These are phyloP conservation scores for Tolypocladium tundrense DNA, from an alignment of 2,329 filamentous ascomycete species.

Conservation along the genomic window DNA sequence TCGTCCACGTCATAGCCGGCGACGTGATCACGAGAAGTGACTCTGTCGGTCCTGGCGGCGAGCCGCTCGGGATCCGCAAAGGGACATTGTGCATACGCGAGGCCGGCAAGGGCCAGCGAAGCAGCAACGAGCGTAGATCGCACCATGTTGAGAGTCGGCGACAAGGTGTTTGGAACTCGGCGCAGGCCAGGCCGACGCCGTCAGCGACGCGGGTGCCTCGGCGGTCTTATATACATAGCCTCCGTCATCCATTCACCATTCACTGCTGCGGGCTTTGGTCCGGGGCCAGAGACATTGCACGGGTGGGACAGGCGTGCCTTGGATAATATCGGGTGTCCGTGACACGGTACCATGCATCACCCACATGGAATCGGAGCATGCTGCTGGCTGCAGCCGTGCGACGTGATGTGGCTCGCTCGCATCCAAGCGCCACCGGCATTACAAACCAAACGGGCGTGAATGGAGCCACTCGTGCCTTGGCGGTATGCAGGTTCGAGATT, in stretches of 20 bases:
- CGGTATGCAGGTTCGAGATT: not conserved
- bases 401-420: not conserved
- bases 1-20: constrained; percentile 38
- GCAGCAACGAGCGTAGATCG: constrained; percentile 10
- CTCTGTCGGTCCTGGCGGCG: constrained; percentile 13
- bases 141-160: constrained; percentile 14
- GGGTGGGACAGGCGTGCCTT: not conserved
- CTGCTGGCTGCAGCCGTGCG: not conserved
- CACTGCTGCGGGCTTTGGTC: not conserved
- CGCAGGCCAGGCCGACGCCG: not conserved
- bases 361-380: not conserved
- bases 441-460: not conserved
- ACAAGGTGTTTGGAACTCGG: not conserved
- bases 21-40: constrained; percentile 19
- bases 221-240: not conserved
- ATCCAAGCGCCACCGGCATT: not conserved
- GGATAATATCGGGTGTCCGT: not conserved
- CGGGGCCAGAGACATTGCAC: not conserved
- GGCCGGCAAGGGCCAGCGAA: constrained; percentile 14
- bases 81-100: constrained; percentile 21
- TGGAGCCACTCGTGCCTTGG: not conserved
- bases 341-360: not conserved
- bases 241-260: not conserved
- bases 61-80: constrained; percentile 18
- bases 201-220: not conserved